phyloP scores from a whole-genome alignment of 441 rosid genomes.

The Kokia cookei region DNA sequence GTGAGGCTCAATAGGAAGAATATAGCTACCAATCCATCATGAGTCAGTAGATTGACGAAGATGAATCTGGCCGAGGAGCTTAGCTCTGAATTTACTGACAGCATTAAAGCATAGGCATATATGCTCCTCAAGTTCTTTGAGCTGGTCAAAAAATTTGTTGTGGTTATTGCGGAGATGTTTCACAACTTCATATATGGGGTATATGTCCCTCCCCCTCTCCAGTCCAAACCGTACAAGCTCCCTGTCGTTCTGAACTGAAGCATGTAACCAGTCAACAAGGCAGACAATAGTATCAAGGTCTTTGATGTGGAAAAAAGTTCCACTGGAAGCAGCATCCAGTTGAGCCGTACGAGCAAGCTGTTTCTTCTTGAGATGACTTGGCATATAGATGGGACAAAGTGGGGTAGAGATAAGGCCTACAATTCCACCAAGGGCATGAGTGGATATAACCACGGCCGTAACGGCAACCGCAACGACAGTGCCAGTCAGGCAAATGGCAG shows the following conservation, averaged over 20 bases:
- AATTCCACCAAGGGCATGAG: constrained; percentile 51
- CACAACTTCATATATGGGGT: constrained; percentile 41
- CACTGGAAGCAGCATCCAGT: constrained; percentile 64
- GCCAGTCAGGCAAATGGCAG: constrained; percentile 48
- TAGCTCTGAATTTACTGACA: constrained; percentile 52
- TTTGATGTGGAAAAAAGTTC: constrained; percentile 47
- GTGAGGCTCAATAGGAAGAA: neutral
- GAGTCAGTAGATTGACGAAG: constrained; percentile 26
- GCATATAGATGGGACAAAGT: constrained; percentile 33
- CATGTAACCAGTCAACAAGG: constrained; percentile 44
- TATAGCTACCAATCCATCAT: constrained; percentile 13
- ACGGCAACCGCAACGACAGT: constrained; percentile 35
- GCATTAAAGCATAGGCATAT: constrained; percentile 51
- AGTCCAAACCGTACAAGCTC: constrained; percentile 45
- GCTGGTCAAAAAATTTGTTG: constrained; percentile 33
- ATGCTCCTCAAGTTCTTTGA: constrained; percentile 61
- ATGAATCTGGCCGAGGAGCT: constrained; percentile 51
- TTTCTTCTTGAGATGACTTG: constrained; percentile 38
- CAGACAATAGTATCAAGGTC: constrained; percentile 60
- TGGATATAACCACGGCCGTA: constrained; percentile 36
- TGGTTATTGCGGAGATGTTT: constrained; percentile 47
- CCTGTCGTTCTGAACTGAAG: constrained; percentile 50
- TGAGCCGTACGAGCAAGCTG: constrained; percentile 48
- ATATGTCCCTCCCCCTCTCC: constrained; percentile 46
- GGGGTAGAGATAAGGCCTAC: constrained; percentile 41